Base-by-base conservation (phyloP, 257 asterid species). In the Solanum tarijense region DNA sequence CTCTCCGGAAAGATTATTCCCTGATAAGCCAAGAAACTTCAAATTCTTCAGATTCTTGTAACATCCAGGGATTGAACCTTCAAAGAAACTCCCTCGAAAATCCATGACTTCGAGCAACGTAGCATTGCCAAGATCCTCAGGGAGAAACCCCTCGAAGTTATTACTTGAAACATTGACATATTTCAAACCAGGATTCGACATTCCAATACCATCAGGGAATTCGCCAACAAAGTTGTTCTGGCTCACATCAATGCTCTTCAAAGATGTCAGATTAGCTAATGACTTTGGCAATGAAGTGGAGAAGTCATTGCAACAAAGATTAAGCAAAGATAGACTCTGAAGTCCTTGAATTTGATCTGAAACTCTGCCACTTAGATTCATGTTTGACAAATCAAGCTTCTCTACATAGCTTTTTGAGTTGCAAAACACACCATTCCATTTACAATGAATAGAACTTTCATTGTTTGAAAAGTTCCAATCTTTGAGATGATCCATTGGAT, bases 21-120 rank as follows among this genome's bases (percentile, higher is more conserved):
- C 98, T 5, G 98, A 94, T 9, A 96, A 91, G 82, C 98, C 98
- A 11, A 96, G 91, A 90, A 94, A 94, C 92, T 81, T 92, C 89
- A 95, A 68, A 84, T 90, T 93, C 79, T 90, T 89, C 88, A 94
- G 68, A 82, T 92, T 90, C 91, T 88, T 91, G 92, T 90, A 96
- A 7, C 94, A 90, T 35, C 87, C 11, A 14, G 98, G 98, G 1
- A 96, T 93, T n/a, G 96, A 88, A 14, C 98, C 98, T 90, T 91
- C 93, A 52, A 96, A 94, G 90, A 91, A 94, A 88, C 94, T 93
- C 60, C 98, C 98, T 38, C 98, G 83, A 68, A 96, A 89, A 87
- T 94, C 98, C 78, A 96, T 83, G 89, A 87, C 82, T 66, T 94
- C 96, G 1, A 94, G 89, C 11, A 90, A 86, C 23, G 90, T 86